Conservation (phyloP, 305 asterid genomes). For the Ilex paraguariensis region DNA sequence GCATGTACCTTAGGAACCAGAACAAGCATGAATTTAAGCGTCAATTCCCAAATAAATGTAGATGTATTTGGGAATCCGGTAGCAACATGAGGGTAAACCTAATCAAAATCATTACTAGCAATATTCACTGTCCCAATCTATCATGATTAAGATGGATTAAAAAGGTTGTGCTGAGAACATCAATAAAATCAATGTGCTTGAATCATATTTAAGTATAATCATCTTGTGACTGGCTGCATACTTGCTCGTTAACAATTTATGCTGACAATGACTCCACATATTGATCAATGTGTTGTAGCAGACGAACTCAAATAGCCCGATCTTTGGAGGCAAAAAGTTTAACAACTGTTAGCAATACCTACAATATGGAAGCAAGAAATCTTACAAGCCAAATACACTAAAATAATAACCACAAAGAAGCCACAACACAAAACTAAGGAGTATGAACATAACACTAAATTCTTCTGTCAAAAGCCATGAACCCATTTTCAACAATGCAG, state of each 20-base stretch:
- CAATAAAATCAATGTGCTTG: no score
- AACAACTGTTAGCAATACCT: no score
- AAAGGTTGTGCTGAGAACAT: no score
- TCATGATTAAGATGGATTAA: no score
- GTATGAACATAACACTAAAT: conserved; percentile 61
- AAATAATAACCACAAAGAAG: no score
- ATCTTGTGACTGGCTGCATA: conserved; percentile 29
- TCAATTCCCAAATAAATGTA: conserved; percentile 89
- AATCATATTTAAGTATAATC: no score
- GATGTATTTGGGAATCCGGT: conserved; percentile 95
- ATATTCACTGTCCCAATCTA: neutral
- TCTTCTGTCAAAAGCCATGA: conserved; percentile 87
- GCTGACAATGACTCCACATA: conserved; percentile 85
- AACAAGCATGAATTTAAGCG: conserved; percentile 93
- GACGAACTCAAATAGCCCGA: conserved; percentile 82
- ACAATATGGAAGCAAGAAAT: no score
- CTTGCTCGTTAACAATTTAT: conserved; percentile 93
- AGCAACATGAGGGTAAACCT: conserved; percentile 95
- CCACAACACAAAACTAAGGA: no score
- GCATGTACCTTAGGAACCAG: conserved; percentile 90
- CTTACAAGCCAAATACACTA: no score
- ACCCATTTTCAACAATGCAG: conserved; percentile 90
- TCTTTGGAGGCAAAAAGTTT: no score
- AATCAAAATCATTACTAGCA: conserved; percentile 11
- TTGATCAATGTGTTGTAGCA: conserved; percentile 94